These are phyloP conservation scores for Fusarium sp. DNA, from an alignment of 2,329 filamentous ascomycete genomes.

Conservation along the genomic window DNA sequence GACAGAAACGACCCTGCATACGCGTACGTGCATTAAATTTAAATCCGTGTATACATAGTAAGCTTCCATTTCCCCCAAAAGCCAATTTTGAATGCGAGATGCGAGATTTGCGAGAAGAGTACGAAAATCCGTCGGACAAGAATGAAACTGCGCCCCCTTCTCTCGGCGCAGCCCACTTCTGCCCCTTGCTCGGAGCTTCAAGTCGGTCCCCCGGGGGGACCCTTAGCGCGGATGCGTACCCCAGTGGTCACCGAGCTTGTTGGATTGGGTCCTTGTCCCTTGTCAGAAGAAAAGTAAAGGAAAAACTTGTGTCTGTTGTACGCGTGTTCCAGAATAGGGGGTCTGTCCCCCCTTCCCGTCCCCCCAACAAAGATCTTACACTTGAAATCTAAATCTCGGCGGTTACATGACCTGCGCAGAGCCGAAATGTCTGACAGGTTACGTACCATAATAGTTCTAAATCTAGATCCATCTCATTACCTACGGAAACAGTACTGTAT, in stretches of 20 bases:
- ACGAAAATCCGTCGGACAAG: constrained; percentile 2
- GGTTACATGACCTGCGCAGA: neutral
- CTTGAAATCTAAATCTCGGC: neutral
- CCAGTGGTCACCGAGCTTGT: neutral
- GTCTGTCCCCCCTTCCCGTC: neutral
- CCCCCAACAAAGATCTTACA: neutral
- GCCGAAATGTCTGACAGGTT: neutral
- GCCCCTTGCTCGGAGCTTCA: neutral
- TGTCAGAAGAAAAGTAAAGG: neutral
- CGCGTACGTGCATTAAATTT: neutral
- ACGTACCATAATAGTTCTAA: neutral
- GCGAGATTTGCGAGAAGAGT: neutral
- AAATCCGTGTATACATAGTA: neutral
- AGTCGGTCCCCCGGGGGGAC: neutral
- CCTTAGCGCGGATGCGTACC: neutral
- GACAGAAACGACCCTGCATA: neutral
- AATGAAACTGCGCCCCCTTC: neutral
- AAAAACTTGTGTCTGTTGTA: neutral
- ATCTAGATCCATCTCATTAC: neutral
- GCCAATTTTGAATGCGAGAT: neutral
- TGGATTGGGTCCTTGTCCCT: neutral
- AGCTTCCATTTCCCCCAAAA: neutral
- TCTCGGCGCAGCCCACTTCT: too few species aligned
- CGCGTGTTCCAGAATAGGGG: constrained; percentile 1
- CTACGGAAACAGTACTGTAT: too few species aligned